Conservation (phyloP, 495 filamentous ascomycete species). For the Sabuloglossum arenarium region DNA sequence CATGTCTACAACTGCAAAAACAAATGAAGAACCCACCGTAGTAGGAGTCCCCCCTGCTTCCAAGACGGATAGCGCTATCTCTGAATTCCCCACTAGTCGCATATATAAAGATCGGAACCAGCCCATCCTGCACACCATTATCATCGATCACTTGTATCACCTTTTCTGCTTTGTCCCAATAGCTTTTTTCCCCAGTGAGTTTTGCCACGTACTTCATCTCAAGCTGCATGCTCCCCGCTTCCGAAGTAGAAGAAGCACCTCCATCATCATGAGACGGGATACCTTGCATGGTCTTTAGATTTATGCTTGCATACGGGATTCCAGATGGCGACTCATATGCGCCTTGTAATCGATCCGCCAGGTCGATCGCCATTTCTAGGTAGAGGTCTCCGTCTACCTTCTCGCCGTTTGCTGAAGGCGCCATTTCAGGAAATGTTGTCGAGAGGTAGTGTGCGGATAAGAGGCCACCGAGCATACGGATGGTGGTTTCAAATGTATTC, state of each 20-base stretch:
- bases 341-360: conserved; percentile 67
- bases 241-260: conserved; percentile 86
- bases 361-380: conserved; percentile 83
- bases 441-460: conserved; percentile 90
- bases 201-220: conserved; percentile 97
- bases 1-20: neutral
- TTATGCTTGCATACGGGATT: conserved; percentile 78
- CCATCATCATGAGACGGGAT: conserved; percentile 60
- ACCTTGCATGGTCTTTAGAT: conserved; percentile 53
- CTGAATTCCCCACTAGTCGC: conserved; percentile 59
- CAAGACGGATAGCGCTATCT: conserved; percentile 71
- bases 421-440: conserved; percentile 43
- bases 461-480: conserved; percentile 89
- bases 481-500: conserved; percentile 95
- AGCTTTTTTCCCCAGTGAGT: conserved; percentile 75
- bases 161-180: conserved; percentile 77
- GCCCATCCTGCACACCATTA: conserved; percentile 54
- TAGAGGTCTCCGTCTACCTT: conserved; percentile 72
- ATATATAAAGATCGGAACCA: conserved; percentile 80
- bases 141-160: conserved; percentile 80
- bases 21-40: conserved; percentile 33
- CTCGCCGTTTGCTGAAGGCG: conserved; percentile 43
- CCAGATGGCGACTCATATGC: conserved; percentile 77
- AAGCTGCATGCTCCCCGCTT: conserved; percentile 78
- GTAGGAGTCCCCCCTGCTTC: conserved; percentile 87